Evolutionary conservation across 331 rosid genomes (phyloP), one percentile per base, ranked within the genome.

Genomic region (Stylosanthes scabra): DNA sequence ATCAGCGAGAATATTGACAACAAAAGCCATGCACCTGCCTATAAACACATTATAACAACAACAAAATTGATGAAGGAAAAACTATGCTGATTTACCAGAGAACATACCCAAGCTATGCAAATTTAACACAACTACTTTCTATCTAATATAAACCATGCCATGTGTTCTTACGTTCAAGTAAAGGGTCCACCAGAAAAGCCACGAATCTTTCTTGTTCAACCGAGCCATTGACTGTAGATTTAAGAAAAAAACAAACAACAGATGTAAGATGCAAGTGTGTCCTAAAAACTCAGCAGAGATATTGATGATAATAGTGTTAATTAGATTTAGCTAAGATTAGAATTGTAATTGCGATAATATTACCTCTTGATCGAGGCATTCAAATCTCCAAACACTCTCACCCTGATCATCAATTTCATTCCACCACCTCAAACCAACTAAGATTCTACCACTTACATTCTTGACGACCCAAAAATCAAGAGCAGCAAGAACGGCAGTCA

Each of bases 351-450:
- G 25, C 25, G 25, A 20, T 20, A 20, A 20, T 20, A 20, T 2
- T 69, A 84, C 97, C 93, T 91, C 93, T 71, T 91, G 93, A 83
- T 91, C 96, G 76, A 91, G 97, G 78, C 87, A 86, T 80, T 91
- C 97, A 81, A 91, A 91, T 74, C 80, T 91, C 96, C 97, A 91
- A 10, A 91, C 88, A 60, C 97, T 91, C 84, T 91, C 97, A 68
- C 92, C 97, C 77, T 83, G 80, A 85, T 91, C 96, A 77, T 91
- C 78, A 72, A 87, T 91, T 74, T 91, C 97, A 86, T 91, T 91
- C 96, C 97, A 91, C 97, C 97, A 91, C 86, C 97, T 87, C 83
- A 91, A 70, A 52, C 97, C 97, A 75, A 91, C 97, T 78, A 91
- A 79, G 61, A 91, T 91, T 64, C 96, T 90, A 39, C 97, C 97